These are phyloP conservation scores for Ephemerocybe angulata DNA, from an alignment of 768 basidiomycete species.

Conservation along the genomic window DNA sequence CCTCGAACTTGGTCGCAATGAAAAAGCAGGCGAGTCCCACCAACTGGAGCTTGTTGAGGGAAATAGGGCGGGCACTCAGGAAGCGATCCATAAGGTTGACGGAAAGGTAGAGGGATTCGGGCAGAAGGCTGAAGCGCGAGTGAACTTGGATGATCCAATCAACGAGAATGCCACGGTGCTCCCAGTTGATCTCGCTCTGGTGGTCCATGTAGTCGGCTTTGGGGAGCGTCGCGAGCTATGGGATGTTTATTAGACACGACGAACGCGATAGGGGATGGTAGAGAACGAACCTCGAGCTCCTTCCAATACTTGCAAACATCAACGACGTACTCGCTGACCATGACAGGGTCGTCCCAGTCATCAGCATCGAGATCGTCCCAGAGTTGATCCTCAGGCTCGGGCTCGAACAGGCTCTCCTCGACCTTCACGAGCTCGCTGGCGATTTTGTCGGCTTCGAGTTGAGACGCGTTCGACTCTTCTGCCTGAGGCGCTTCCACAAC, in stretches of 20 bases:
- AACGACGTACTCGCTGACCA: conserved; percentile 94
- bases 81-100: conserved; percentile 91
- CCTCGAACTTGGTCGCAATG: conserved; percentile 93
- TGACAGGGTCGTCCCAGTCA: conserved; percentile 89
- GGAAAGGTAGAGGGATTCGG: conserved; percentile 93
- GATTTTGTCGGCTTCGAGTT: conserved; percentile 39
- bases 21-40: conserved; percentile 94
- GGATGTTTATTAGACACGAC: not conserved
- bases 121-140: conserved; percentile 83
- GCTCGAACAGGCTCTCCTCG: conserved; percentile 50
- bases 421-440: conserved; percentile 41
- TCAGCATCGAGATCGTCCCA: conserved; percentile 96
- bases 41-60: conserved; percentile 90
- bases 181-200: conserved; percentile 94
- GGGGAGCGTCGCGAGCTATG: conserved; percentile 74
- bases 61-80: conserved; percentile 72
- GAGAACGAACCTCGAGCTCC: conserved; percentile 67
- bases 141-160: conserved; percentile 99
- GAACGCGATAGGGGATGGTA: not conserved
- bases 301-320: conserved; percentile 95
- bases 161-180: conserved; percentile 90
- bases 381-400: conserved; percentile 55
- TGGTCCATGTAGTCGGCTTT: conserved; percentile 92
- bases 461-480: conserved; percentile 35
- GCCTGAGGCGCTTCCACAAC: conserved; percentile 48